Evolutionary conservation across 208 protist species (phyloP).

Genomic region (Lotmaria passim): DNA sequence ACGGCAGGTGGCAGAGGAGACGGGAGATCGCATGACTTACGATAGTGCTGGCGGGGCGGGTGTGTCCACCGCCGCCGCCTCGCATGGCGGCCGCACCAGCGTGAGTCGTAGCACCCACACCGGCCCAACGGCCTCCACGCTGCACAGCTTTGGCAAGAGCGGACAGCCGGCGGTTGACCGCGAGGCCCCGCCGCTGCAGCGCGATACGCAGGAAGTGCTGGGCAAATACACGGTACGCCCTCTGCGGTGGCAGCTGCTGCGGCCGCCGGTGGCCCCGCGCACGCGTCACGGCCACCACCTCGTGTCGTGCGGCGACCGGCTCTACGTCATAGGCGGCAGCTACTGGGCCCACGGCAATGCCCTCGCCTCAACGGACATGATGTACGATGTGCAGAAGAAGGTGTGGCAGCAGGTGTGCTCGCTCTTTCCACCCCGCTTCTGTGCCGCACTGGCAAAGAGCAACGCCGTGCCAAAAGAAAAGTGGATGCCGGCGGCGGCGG

Average conservation of each 20-base stretch:
- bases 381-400: slow-evolving; percentile 34
- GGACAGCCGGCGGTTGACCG: not conserved
- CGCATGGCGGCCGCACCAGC: slow-evolving; percentile 5
- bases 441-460: slow-evolving; percentile 45
- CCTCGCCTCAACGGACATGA: slow-evolving; percentile 47
- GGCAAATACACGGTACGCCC: slow-evolving; percentile 40
- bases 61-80: not conserved
- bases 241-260: slow-evolving; percentile 42
- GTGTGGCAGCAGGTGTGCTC: slow-evolving; percentile 45
- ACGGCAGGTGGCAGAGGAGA: slow-evolving; percentile 19
- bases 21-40: not conserved
- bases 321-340: slow-evolving; percentile 61
- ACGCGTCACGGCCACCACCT: slow-evolving; percentile 67
- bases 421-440: slow-evolving; percentile 52
- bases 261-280: slow-evolving; percentile 38
- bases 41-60: not conserved
- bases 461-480: slow-evolving; percentile 11
- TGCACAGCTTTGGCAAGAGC: slow-evolving; percentile 20
- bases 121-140: not conserved
- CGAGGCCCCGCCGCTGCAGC: slow-evolving; percentile 23
- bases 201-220: slow-evolving; percentile 21
- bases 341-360: slow-evolving; percentile 67
- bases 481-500: not conserved
- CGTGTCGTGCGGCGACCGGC: slow-evolving; percentile 38
- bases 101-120: slow-evolving; percentile 15